Evolutionary conservation across 108 stramenopile species (phyloP).

Genomic region (Asterionellopsis glacialis): DNA sequence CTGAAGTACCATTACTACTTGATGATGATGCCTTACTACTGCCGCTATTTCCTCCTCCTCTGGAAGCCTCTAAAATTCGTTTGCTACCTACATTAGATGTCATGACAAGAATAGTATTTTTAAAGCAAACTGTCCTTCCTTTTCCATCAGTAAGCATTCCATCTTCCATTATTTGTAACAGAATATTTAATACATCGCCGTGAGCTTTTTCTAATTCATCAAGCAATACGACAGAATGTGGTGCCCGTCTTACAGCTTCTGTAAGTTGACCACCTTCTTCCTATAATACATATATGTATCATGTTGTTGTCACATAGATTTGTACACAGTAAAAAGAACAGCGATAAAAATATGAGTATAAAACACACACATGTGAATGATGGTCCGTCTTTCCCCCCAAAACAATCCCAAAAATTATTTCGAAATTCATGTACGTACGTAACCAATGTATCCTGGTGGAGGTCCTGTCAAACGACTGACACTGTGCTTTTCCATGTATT

Average conservation of each 20-base stretch:
- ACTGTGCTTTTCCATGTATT: conserved; percentile 90
- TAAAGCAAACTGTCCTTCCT: conserved; percentile 92
- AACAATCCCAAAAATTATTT: not conserved
- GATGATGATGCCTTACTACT: not conserved
- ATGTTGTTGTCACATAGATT: not conserved
- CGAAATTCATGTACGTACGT: conserved; percentile 24
- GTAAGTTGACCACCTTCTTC: conserved; percentile 97
- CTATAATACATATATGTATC: conserved; percentile 36
- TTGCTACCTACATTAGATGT: conserved; percentile 93
- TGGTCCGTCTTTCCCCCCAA: conserved; percentile 1
- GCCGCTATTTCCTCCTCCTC: not conserved
- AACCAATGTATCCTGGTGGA: conserved; percentile 91
- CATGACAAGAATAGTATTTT: conserved; percentile 94
- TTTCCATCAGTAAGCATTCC: conserved; percentile 97
- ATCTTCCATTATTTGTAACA: conserved; percentile 96
- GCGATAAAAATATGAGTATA: not conserved
- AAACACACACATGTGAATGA: conserved; percentile 1
- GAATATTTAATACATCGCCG: conserved; percentile 90
- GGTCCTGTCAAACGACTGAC: conserved; percentile 90
- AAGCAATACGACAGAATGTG: conserved; percentile 78
- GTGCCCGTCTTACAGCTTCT: conserved; percentile 84
- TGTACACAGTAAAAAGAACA: not conserved
- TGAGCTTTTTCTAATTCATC: conserved; percentile 99
- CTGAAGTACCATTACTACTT: too few relatives aligned
- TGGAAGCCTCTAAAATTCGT: conserved; percentile 67